Evolutionary conservation across 352 stramenopile genomes (phyloP).

Genomic region (Globisporangium viniferum): DNA sequence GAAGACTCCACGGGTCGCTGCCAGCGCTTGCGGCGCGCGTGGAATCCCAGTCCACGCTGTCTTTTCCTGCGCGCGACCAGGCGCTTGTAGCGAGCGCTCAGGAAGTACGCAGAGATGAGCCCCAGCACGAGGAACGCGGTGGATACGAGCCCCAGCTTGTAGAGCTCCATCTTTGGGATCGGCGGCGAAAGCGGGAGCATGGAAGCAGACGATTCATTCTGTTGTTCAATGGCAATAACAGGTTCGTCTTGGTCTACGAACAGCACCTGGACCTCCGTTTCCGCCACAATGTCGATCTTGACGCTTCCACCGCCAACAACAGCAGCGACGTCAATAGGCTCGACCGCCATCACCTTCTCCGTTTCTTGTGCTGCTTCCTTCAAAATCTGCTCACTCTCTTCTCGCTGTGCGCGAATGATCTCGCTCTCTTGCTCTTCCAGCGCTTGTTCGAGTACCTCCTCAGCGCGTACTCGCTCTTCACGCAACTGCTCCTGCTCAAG

Average conservation of each 20-base stretch:
- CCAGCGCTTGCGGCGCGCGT: constrained; percentile 30
- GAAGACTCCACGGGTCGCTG: constrained; percentile 15
- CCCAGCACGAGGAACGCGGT: constrained; percentile 18
- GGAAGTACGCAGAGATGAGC: constrained; percentile 23
- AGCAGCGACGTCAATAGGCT: neutral
- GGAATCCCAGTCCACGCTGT: constrained; percentile 7
- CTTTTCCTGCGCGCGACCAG: constrained; percentile 9
- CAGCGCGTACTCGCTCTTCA: constrained; percentile 9
- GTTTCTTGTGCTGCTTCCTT: neutral
- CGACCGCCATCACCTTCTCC: neutral
- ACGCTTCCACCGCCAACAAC: neutral
- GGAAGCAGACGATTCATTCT: neutral
- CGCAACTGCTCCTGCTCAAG: constrained; percentile 1
- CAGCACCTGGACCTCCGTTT: neutral
- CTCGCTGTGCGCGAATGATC: neutral
- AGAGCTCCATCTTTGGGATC: constrained; percentile 9
- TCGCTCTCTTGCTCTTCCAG: constrained; percentile 8
- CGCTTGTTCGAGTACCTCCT: neutral
- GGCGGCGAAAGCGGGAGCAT: neutral
- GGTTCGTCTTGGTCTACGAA: neutral
- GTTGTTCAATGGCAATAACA: neutral
- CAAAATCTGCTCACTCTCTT: neutral
- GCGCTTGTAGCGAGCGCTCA: constrained; percentile 23
- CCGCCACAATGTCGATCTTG: constrained; percentile 2
- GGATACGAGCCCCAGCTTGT: constrained; percentile 5